A percentile compares a stretch with the other conserved stretches of the same genome.
phyloP scores from a whole-genome alignment of 1,284 basidiomycete genomes.

The Leccinum pallidistipes region DNA sequence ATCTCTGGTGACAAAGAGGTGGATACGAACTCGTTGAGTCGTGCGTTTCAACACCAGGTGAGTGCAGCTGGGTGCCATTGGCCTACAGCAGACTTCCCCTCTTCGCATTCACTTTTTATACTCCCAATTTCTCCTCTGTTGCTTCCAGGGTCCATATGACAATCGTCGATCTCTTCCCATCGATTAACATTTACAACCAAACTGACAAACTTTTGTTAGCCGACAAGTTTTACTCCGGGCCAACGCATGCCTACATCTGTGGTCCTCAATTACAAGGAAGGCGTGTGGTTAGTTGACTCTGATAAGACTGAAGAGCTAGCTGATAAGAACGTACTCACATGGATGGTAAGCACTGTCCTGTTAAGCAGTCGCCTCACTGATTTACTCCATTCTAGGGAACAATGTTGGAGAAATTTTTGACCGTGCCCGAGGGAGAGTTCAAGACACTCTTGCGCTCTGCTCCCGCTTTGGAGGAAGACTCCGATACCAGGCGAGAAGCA shows the following conservation, averaged over 20 bases:
- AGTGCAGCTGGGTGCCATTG: slow-evolving; percentile 16
- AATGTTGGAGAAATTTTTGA: slow-evolving; percentile 89
- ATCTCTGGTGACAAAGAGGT: slow-evolving; percentile 65
- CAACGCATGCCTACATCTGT: slow-evolving; percentile 82
- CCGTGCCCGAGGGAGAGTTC: slow-evolving; percentile 67
- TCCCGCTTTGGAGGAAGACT: slow-evolving; percentile 38
- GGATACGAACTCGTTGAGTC: slow-evolving; percentile 58
- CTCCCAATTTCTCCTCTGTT: not conserved
- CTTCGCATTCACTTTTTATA: not conserved
- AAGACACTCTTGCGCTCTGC: slow-evolving; percentile 54
- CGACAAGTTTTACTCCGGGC: slow-evolving; percentile 72
- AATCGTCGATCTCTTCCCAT: not conserved
- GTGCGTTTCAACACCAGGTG: slow-evolving; percentile 63
- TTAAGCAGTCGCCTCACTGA: not conserved
- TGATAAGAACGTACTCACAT: slow-evolving; percentile 75
- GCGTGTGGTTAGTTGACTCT: slow-evolving; percentile 81
- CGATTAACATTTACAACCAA: not conserved
- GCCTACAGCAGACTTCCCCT: not conserved
- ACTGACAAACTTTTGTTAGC: slow-evolving; percentile 38
- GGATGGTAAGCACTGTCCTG: slow-evolving; percentile 57
- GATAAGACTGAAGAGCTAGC: slow-evolving; percentile 50
- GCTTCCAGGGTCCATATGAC: not conserved
- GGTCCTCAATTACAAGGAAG: slow-evolving; percentile 61
- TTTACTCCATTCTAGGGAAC: slow-evolving; percentile 58
- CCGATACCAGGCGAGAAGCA: slow-evolving; percentile 56